These are phyloP conservation scores for Eragrostis tef DNA, from an alignment of 202 grass and related monocot genomes.

Conservation along the genomic window DNA sequence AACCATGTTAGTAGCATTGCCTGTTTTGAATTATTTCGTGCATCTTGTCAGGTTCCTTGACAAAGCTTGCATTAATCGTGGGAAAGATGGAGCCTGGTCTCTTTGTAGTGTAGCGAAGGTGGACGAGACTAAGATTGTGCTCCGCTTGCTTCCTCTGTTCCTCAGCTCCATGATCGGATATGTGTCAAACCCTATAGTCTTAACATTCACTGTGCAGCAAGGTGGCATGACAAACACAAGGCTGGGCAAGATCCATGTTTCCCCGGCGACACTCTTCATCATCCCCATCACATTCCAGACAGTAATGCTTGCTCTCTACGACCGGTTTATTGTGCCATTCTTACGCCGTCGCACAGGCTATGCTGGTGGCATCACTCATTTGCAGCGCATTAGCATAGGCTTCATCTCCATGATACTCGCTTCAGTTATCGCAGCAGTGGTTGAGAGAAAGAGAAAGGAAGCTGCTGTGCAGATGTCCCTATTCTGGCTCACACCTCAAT, in stretches of 20 bases:
- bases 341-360: constrained; percentile 63
- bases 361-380: constrained; percentile 59
- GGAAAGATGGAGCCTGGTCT: constrained; percentile 59
- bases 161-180: constrained; percentile 68
- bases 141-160: constrained; percentile 71
- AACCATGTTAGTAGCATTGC: neutral
- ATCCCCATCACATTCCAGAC: constrained; percentile 70
- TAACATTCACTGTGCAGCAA: constrained; percentile 74
- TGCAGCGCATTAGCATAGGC: constrained; percentile 66
- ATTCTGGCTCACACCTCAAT: constrained; percentile 65
- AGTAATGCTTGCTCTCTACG: constrained; percentile 64
- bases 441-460: constrained; percentile 63
- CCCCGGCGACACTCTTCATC: constrained; percentile 68
- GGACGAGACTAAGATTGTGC: constrained; percentile 80
- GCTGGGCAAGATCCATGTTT: constrained; percentile 68
- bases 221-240: constrained; percentile 76
- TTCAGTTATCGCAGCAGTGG: constrained; percentile 48
- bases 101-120: constrained; percentile 63
- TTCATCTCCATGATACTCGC: constrained; percentile 56
- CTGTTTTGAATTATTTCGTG: constrained; percentile 12
- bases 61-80: constrained; percentile 63
- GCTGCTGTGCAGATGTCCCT: constrained; percentile 57
- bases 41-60: constrained; percentile 61
- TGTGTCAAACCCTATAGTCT: constrained; percentile 57
- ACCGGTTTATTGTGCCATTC: constrained; percentile 60